A percentile compares a stretch with the other conserved stretches of the same genome.
These are phyloP conservation scores for Aspergillus saccharolyticus DNA, from an alignment of 495 filamentous ascomycete species.

Conservation along the genomic window DNA sequence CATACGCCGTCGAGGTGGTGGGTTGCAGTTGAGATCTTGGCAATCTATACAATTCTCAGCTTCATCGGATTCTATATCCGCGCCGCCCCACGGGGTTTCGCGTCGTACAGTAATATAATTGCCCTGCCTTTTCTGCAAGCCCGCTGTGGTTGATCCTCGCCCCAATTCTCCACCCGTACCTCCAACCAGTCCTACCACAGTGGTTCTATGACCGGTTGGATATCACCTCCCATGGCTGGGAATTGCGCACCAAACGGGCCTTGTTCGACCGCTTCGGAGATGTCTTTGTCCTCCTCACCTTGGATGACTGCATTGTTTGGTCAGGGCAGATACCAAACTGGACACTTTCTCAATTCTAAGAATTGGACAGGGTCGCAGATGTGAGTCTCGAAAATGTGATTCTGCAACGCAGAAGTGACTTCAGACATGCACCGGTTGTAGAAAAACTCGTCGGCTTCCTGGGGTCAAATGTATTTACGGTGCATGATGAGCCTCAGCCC, in stretches of 20 bases:
- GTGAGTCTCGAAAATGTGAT: constrained; percentile 18
- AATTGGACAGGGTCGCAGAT: constrained; percentile 16
- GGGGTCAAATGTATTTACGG: constrained; percentile 22
- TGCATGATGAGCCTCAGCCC: too few relatives aligned
- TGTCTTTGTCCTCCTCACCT: constrained; percentile 24
- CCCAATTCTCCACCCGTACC: constrained; percentile 13
- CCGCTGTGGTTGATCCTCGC: constrained; percentile 21
- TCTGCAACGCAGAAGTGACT: constrained; percentile 28
- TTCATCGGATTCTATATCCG: constrained; percentile 34
- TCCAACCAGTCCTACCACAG: constrained; percentile 20
- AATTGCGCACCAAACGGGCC: constrained; percentile 18
- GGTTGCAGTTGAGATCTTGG: not conserved
- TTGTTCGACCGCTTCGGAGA: constrained; percentile 17
- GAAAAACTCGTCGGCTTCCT: constrained; percentile 23
- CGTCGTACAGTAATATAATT: constrained; percentile 50
- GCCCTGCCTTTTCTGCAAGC: constrained; percentile 45
- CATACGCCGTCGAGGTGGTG: too few relatives aligned
- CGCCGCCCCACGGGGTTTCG: constrained; percentile 61
- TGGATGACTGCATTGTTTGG: constrained; percentile 23
- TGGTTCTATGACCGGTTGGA: constrained; percentile 17
- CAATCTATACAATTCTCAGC: not conserved
- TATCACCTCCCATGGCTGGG: constrained; percentile 25
- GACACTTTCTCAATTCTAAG: too few relatives aligned
- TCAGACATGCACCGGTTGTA: constrained; percentile 20
- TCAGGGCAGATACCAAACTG: constrained; percentile 6